Base-by-base conservation (phyloP, 2,329 filamentous ascomycete species). In the Ophiostoma piceae region DNA sequence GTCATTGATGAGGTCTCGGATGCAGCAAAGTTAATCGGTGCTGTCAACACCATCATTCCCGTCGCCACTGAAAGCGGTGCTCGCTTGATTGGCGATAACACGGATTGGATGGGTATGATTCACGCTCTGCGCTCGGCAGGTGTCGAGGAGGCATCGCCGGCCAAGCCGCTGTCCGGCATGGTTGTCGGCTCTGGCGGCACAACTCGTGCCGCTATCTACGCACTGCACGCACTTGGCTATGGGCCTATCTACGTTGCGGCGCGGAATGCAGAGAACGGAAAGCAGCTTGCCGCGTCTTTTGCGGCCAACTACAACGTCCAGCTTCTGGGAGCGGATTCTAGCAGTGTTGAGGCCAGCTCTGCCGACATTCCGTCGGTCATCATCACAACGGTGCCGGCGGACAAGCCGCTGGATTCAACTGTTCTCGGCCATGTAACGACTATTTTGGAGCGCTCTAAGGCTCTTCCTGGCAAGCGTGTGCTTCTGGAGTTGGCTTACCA, bases 401-500 rank as follows among this genome's bases (percentile, higher is more conserved):
- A 97, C 79, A 86, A 86, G 72, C 90, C 94, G 0, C 90, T 98
- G 72, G 94, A 97, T 73, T 75, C 85, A 0, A 80, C 79, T 12
- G 88, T 97, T 79, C 84, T 85, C 29, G 87, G 89, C 74, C 83
- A 91, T 1, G 80, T 97, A 11, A 79, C 81, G 5, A 79, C 82
- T 19, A 75, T 88, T 43, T 77, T 88, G n/a, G 80, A 81, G 71
- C 79, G 78, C 32, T 77, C 74, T 73, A 65, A 51, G 39, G 39
- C 69, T 11, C 14, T 78, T 75, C 72, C 75, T 69, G 75, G 77
- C 76, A 80, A 79, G 35, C 85, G 86, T 26, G 86, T 95, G 14
- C 80, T 98, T 72, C 81, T 98, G 3, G 95, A 99, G 79, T 97
- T 99, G 94, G 94, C 95, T 1, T 99, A 99, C 79, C 96, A 94